Evolutionary conservation across 768 basidiomycete genomes (phyloP).

Genomic region (Vararia minispora): DNA sequence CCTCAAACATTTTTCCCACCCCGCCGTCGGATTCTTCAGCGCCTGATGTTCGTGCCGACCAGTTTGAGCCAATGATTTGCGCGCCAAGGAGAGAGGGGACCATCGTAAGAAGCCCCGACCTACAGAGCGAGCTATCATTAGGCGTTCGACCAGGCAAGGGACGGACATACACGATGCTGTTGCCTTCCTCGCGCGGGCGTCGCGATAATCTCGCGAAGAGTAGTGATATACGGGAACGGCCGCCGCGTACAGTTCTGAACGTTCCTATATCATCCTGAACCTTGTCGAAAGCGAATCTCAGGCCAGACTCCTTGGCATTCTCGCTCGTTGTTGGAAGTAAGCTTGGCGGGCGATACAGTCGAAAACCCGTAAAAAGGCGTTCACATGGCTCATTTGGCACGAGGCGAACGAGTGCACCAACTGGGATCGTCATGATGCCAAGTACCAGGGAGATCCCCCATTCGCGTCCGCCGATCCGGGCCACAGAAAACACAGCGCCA

Average conservation of each 20-base stretch:
- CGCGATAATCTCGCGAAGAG: conserved; percentile 69
- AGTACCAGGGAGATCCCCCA: conserved; percentile 38
- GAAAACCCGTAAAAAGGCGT: conserved; percentile 24
- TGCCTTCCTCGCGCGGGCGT: conserved; percentile 36
- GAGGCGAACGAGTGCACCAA: conserved; percentile 30
- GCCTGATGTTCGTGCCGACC: conserved; percentile 47
- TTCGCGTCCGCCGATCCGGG: conserved; percentile 27
- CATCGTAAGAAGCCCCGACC: conserved; percentile 64
- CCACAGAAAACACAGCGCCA: conserved; percentile 36
- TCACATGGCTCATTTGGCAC: conserved; percentile 32
- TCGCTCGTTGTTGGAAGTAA: too few relatives aligned
- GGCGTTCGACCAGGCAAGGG: too few relatives aligned
- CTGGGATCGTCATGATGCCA: conserved; percentile 32
- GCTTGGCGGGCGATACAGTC: too few relatives aligned
- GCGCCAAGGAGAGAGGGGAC: conserved; percentile 65
- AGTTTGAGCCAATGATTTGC: conserved; percentile 53
- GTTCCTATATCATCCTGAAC: conserved; percentile 81
- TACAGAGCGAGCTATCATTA: too few relatives aligned
- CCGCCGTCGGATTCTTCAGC: conserved; percentile 67
- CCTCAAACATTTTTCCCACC: conserved; percentile 81
- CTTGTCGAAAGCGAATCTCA: conserved; percentile 71
- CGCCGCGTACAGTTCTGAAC: conserved; percentile 79
- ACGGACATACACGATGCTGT: too few relatives aligned
- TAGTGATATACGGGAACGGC: conserved; percentile 74
- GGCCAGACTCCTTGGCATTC: conserved; percentile 48